Evolutionary conservation across 2,329 filamentous ascomycete species (phyloP), one percentile per base, ranked within the genome.

Genomic region (Colletotrichum cordylinicola): DNA sequence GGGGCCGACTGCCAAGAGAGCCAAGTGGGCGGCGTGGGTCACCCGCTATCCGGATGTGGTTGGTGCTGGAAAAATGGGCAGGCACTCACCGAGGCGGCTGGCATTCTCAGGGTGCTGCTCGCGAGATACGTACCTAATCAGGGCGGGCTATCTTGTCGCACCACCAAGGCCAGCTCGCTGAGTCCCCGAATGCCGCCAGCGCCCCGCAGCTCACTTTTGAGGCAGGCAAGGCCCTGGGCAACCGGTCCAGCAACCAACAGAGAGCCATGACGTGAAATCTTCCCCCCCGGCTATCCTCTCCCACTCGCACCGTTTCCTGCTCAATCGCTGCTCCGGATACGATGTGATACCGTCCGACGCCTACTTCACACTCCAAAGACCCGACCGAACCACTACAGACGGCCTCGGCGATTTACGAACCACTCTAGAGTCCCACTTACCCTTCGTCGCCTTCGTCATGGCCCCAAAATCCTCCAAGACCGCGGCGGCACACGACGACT

Each of bases 391-490:
- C 55, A n/a, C 60, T 48, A 16, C 43, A 31, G 70, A 69, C 70
- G 48, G 35, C 56, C 35, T 69, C 48, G 70, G 65, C 48, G 48
- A 48, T 58, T 52, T 24, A 27, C 48, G 16, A 69, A 65, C 48
- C 31, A 8, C 43, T 48, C 43, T 8, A 29, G 24, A 48, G 35
- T 29, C 29, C 9, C 21, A 24, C 29, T 18, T 13, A 27, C 27
- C 24, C 77, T 21, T 61, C n/a, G 58, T 18, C 43, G 43, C 43
- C n/a, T 21, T 68, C 72, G 68, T 77, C 79, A 89, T 89, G 87
- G 83, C 88, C 27, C 87, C 88, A 66, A 90, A 90, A 82, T 81
- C 85, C 64, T 85, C 87, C 65, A 87, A 87, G 77, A 83, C 83
- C 77, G 80, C 78, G 58, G 43, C 43, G 43, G 43, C 43, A 48